These are phyloP conservation scores for Globisporangium paroecandrum DNA, from an alignment of 352 stramenopile genomes.

Conservation along the genomic window DNA sequence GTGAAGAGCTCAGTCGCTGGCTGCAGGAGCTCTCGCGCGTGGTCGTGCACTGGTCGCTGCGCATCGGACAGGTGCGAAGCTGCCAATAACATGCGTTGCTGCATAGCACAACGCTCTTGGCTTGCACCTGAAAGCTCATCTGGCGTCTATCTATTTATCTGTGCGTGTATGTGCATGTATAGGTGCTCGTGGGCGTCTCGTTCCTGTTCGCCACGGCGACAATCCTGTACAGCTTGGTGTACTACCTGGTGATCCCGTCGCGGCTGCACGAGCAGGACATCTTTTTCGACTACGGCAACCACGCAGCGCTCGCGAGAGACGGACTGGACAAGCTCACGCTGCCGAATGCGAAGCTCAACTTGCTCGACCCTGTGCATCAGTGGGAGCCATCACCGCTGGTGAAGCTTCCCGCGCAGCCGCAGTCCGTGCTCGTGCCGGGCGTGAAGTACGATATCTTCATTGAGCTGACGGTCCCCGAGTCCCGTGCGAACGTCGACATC, in stretches of 20 bases:
- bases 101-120: not conserved
- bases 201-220: constrained; percentile 54
- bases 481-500: constrained; percentile 52
- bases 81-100: not conserved
- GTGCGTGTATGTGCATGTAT: constrained; percentile 13
- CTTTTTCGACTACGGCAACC: constrained; percentile 72
- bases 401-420: constrained; percentile 14
- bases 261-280: constrained; percentile 74
- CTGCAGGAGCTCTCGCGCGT: constrained; percentile 29
- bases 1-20: constrained; percentile 34
- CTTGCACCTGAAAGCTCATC: not conserved
- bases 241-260: constrained; percentile 77
- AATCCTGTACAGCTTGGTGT: constrained; percentile 64
- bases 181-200: constrained; percentile 34
- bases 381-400: constrained; percentile 43
- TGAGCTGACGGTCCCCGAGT: constrained; percentile 67
- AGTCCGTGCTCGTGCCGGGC: constrained; percentile 48
- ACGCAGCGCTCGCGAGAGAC: constrained; percentile 29
- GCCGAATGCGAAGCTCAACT: constrained; percentile 50
- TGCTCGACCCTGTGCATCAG: constrained; percentile 53
- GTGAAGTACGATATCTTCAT: constrained; percentile 81
- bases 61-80: constrained; percentile 25
- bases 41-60: constrained; percentile 34
- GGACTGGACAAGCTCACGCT: constrained; percentile 25
- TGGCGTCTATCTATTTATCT: not conserved